Evolutionary conservation across 164 flowering plant species (phyloP), one percentile per base, ranked within the genome.

Genomic region (Paratinospora sagittata): DNA sequence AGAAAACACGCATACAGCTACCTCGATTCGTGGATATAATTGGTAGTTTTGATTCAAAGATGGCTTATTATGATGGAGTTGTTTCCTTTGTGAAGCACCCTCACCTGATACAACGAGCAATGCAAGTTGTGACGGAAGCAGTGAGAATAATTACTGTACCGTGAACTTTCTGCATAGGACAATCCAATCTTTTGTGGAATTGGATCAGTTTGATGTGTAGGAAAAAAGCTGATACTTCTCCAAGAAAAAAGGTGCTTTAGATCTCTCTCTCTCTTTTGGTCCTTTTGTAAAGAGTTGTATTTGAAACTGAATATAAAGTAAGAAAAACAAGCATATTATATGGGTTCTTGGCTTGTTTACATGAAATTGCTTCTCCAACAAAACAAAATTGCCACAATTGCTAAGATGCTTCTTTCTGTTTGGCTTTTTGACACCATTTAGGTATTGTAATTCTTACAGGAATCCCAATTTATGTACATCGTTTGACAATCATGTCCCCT

Each of bases 1-100:
- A 78, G 72, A 75, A 84, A 68, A 52, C 89, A 77, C 43, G 19
- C 49, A 6, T 78, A 84, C 66, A 75, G 81, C 5, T 86, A 88
- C 67, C 82, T 88, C 3, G 88, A 88, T 76, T 83, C 85, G 47
- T 85, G 45, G 63, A 27, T 68, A 63, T 68, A 47, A 19, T 6
- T 39, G 21, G 3, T 21, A n/a, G 3, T 30, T 30, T 66, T 37
- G 24, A 39, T 39, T 39, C 30, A 39, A 66, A 66, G 52, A 41
- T 66, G 55, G 10, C 6, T 55, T 8, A 19, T 55, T 8, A 43
- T 43, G 5, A 43, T 0, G 14, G 12, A 43, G 47, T 43, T 43
- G 61, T 55, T 21, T 55, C 61, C 21, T 19, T 55, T 8, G 17
- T 8, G 24, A 55, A 14, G 47, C 26, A 19, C 24, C 8, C 61